Conservation (phyloP, 2,329 filamentous ascomycete species). For the Alternaria atra region DNA sequence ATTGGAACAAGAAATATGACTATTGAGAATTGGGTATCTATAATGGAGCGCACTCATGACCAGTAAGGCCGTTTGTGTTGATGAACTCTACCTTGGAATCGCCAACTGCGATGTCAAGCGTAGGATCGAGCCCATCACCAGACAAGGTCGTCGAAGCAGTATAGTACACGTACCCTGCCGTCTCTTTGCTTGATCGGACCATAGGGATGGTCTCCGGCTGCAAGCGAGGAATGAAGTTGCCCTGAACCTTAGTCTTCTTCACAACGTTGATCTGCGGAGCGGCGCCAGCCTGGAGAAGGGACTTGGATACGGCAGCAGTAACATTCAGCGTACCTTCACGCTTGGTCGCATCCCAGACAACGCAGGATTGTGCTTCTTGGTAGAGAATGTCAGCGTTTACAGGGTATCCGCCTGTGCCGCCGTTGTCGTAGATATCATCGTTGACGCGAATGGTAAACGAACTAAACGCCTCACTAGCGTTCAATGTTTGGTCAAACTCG, state of each 20-base stretch:
- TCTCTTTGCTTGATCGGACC: background rate
- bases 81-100: slow-evolving; percentile 7
- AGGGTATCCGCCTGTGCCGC: slow-evolving; percentile 15
- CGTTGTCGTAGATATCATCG: slow-evolving; percentile 15
- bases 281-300: background rate
- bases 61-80: background rate
- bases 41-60: background rate
- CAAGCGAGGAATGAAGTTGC: slow-evolving; percentile 9
- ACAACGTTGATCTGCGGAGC: slow-evolving; percentile 6
- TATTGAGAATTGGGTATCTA: background rate
- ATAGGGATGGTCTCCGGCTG: slow-evolving; percentile 1
- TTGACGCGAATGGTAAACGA: slow-evolving; percentile 19
- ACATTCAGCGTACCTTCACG: slow-evolving; percentile 3
- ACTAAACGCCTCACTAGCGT: slow-evolving; percentile 4
- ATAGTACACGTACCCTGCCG: slow-evolving; percentile 12
- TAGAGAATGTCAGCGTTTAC: slow-evolving; percentile 13
- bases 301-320: slow-evolving; percentile 12
- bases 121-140: background rate
- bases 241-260: background rate
- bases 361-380: slow-evolving; percentile 10
- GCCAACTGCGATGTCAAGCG: slow-evolving; percentile 12
- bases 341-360: background rate
- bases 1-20: too few species aligned
- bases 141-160: background rate
- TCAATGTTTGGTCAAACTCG: slow-evolving; percentile 10